Evolutionary conservation across 805 yeast species (phyloP).

Genomic region (Candida germanica): DNA sequence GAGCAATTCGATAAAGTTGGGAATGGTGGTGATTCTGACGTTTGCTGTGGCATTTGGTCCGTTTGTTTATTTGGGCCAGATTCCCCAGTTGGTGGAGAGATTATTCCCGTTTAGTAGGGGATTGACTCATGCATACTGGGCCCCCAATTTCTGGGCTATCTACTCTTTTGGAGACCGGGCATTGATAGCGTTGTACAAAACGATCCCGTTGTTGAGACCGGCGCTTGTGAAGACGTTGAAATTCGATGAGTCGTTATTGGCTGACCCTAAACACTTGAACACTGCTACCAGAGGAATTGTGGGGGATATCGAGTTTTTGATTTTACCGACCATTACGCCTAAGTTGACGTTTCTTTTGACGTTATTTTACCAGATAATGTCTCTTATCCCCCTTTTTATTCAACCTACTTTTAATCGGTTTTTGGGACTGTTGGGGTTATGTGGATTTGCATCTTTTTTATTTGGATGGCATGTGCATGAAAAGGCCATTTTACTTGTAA

Average conservation of each 20-base stretch:
- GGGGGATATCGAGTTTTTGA: constrained; percentile 80
- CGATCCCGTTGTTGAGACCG: constrained; percentile 29
- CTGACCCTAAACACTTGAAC: constrained; percentile 26
- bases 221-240: constrained; percentile 37
- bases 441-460: constrained; percentile 86
- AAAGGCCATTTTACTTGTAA: constrained; percentile 87
- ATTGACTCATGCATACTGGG: constrained; percentile 97
- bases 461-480: constrained; percentile 99
- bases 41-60: constrained; percentile 76
- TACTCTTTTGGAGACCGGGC: constrained; percentile 81
- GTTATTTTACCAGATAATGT: constrained; percentile 77
- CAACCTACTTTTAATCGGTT: constrained; percentile 78
- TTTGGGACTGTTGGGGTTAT: constrained; percentile 77
- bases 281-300: constrained; percentile 79
- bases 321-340: constrained; percentile 81
- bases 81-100: constrained; percentile 63
- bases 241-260: constrained; percentile 42
- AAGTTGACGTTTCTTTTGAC: constrained; percentile 74
- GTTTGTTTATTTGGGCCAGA: constrained; percentile 56
- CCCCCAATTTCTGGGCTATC: constrained; percentile 96
- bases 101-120: constrained; percentile 94
- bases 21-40: constrained; percentile 56
- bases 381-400: constrained; percentile 64
- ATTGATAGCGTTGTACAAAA: constrained; percentile 46
- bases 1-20: constrained; percentile 60